phyloP scores from a whole-genome alignment of 2,329 filamentous ascomycete genomes.

The Fusarium tjaetaba region DNA sequence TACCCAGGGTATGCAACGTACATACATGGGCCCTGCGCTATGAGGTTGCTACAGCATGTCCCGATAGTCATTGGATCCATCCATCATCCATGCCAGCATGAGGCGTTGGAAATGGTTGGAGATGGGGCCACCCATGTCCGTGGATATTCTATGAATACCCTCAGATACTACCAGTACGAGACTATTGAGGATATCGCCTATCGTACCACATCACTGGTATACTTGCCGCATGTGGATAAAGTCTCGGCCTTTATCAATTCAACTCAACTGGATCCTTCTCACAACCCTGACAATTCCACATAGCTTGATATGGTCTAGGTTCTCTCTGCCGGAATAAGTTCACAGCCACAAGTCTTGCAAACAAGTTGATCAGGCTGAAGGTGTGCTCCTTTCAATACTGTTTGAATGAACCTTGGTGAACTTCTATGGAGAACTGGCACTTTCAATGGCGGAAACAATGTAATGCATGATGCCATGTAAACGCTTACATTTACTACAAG shows the following conservation, averaged over 20 bases:
- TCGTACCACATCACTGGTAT: neutral
- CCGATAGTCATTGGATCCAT: slow-evolving; percentile 11
- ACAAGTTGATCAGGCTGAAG: neutral
- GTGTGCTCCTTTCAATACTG: neutral
- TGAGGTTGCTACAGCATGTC: slow-evolving; percentile 13
- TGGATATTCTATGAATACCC: neutral
- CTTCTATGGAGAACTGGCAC: neutral
- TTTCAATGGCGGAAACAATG: too few relatives aligned
- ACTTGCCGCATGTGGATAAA: neutral
- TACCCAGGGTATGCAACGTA: neutral
- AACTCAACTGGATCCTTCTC: neutral
- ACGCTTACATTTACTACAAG: neutral
- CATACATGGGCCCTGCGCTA: neutral
- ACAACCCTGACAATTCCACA: neutral
- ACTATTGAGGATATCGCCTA: neutral
- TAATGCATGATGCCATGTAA: neutral
- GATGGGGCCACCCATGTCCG: slow-evolving; percentile 5
- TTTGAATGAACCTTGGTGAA: neutral
- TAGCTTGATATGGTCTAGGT: neutral
- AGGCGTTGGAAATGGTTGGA: slow-evolving; percentile 10
- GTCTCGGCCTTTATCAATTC: neutral
- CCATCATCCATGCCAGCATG: neutral
- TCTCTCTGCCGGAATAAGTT: too few relatives aligned
- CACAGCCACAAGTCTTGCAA: neutral
- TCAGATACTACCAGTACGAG: neutral